Evolutionary conservation across 202 grass and related monocot species (phyloP), one percentile per base, ranked within the genome.

Genomic region (Setaria viridis): DNA sequence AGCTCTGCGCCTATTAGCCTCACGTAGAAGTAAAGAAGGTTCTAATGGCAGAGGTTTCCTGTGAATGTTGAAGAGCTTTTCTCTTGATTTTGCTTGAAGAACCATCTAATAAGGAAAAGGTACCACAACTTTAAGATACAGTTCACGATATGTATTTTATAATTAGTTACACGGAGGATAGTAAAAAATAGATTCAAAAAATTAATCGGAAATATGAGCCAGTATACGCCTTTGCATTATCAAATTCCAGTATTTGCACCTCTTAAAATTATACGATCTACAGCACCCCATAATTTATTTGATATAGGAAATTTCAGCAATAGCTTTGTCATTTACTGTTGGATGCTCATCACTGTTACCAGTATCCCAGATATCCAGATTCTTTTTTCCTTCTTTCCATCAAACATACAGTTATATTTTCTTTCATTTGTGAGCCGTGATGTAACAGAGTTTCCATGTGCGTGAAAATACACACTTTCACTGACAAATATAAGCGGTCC

Each of bases 1-100:
- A 90, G 97, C 97, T 87, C 94, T 94, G 60, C 97, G 92, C 71
- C 97, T 91, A 84, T 99, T 99, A 80, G 97, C 94, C 77, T 99
- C 94, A 72, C 97, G 89, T 66, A 99, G 80, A 83, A 99, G 97
- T 51, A 93, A 91, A 89, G 94, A 97, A 83, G 92, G 94, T 89
- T 99, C 97, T 78, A 99, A 54, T 39, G 94, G 97, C 39, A 99
- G 88, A 83, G 77, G 83, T 85, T 97, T 99, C 86, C 94, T 94
- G 78, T 93, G 83, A 91, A 99, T 97, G 83, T 97, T 90, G 74
- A 99, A 99, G 89, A 94, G 90, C 63, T 99, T 99, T 62, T 83
- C 90, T 94, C 90, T 99, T 46, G 80, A 84, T 85, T 94, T 94
- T 82, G 70, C 87, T 90, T 99, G 97, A 89, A 99, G 92, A 87